Percentiles rank a stretch among this genome's conserved stretches.
Conservation (phyloP, 2,329 filamentous ascomycete genomes). For the Scortechinia acanthostroma region DNA sequence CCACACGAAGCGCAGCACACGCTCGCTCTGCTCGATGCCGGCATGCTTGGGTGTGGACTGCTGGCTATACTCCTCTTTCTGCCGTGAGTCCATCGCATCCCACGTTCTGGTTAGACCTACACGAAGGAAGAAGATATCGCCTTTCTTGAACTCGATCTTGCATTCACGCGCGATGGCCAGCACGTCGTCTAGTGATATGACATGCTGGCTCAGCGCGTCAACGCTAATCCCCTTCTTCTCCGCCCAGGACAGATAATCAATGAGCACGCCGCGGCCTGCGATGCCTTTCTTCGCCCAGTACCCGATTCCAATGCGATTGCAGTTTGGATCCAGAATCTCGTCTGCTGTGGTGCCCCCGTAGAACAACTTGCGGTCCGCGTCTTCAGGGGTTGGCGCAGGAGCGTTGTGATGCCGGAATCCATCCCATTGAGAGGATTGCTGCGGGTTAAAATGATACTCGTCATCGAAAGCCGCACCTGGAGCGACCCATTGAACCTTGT, state of each 20-base stretch:
- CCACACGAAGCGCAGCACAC: constrained; percentile 47
- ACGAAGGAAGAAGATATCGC: constrained; percentile 49
- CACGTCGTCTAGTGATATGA: constrained; percentile 33
- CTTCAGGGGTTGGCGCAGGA: constrained; percentile 22
- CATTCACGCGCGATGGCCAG: constrained; percentile 32
- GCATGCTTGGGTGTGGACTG: constrained; percentile 19
- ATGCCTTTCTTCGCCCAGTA: constrained; percentile 32
- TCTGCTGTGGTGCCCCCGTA: constrained; percentile 24
- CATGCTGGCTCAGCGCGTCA: constrained; percentile 25
- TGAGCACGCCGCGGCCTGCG: constrained; percentile 38
- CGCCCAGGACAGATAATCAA: constrained; percentile 41
- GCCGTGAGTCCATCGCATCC: constrained; percentile 20
- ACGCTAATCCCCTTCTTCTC: constrained; percentile 20
- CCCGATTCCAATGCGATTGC: constrained; percentile 16
- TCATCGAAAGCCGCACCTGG: constrained; percentile 12
- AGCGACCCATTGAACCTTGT: constrained; percentile 15
- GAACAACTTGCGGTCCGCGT: constrained; percentile 25
- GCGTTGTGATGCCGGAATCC: constrained; percentile 24
- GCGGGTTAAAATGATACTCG: constrained; percentile 5
- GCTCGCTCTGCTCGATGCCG: constrained; percentile 38
- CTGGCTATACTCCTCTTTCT: constrained; percentile 23
- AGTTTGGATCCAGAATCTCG: constrained; percentile 14
- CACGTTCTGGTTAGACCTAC: constrained; percentile 39
- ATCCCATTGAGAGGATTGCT: not conserved
- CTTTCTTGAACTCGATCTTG: constrained; percentile 29